Percentiles rank a stretch among this genome's conserved stretches.
Evolutionary conservation across 1,139 yeast species (phyloP).

Genomic region (Saccharomyces hybrid): DNA sequence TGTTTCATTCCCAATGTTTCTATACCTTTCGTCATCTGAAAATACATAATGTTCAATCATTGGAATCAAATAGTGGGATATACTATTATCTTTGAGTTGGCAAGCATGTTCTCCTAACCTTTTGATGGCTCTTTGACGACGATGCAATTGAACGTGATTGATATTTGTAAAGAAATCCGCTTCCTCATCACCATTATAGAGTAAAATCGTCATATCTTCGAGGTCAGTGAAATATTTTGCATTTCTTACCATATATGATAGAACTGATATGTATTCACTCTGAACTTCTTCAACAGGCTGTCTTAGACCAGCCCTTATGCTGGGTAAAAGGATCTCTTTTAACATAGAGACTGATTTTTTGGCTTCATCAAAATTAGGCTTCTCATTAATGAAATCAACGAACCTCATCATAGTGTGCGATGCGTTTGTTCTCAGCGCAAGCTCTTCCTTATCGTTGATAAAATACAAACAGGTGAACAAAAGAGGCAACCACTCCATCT

Average conservation of each 20-base stretch:
- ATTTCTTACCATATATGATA: constrained; percentile 54
- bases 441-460: constrained; percentile 71
- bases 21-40: constrained; percentile 46
- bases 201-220: constrained; percentile 58
- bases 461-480: constrained; percentile 60
- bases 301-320: constrained; percentile 62
- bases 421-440: constrained; percentile 75
- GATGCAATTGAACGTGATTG: constrained; percentile 74
- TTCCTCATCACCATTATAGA: constrained; percentile 68
- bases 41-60: constrained; percentile 71
- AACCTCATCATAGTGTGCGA: constrained; percentile 57
- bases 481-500: constrained; percentile 74
- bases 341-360: constrained; percentile 39
- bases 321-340: constrained; percentile 55
- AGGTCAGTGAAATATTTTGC: constrained; percentile 46
- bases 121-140: constrained; percentile 77
- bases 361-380: constrained; percentile 34
- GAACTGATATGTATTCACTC: constrained; percentile 58
- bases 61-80: constrained; percentile 78
- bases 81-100: constrained; percentile 46
- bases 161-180: constrained; percentile 78
- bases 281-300: constrained; percentile 57
- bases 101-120: constrained; percentile 42
- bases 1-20: constrained; percentile 74
- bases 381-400: constrained; percentile 48